Base-by-base conservation (phyloP, 768 basidiomycete genomes). In the Multifurca ochricompacta region DNA sequence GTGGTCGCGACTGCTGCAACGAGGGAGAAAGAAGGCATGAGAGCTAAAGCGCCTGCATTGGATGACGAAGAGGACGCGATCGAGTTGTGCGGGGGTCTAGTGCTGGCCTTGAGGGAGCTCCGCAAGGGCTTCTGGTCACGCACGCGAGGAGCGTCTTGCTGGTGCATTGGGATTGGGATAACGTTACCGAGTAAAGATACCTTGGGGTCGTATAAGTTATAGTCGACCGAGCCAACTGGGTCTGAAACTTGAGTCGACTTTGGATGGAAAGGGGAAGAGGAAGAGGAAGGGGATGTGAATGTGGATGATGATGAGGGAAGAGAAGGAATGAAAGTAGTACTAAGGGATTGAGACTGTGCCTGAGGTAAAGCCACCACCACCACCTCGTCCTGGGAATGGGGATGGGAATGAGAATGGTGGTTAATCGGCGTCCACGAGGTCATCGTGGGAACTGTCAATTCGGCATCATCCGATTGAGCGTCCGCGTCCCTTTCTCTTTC, bases 1-100 rank as follows among this genome's bases (percentile, higher is more conserved):
- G 69, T 65, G 36, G 35, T 37, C 64, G 69, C 44, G 14, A 11
- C 41, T 3, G 35, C 45, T 0, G 64, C 50, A 46, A 60, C 59
- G 52, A 56, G 57, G 59, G 56, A 41, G 52, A 49, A 28, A 13
- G 56, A 45, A 11, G 58, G 48, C 45, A 50, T 46, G 16, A 40
- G 25, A 11, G 35, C 35, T 4, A 50, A 34, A 4, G 48, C 13
- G 14, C 21, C 48, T 16, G 50, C n/a, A 23, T 41, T 49, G 39
- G 39, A 45, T 57, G 48, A 53, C 30, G 60, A 59, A 13, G 59
- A 51, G 13, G 59, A 61, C 37, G 48, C 49, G 53, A 60, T 51
- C 52, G 48, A 54, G 46, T 23, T 23, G 5, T 56, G 43, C 34
- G 53, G 47, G 42, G 54, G 58, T 25, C 54, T 46, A 21, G 48